Percentiles rank a stretch among this genome's conserved stretches.
Conservation (phyloP, 805 yeast species). For the Wickerhamiella cacticola region DNA sequence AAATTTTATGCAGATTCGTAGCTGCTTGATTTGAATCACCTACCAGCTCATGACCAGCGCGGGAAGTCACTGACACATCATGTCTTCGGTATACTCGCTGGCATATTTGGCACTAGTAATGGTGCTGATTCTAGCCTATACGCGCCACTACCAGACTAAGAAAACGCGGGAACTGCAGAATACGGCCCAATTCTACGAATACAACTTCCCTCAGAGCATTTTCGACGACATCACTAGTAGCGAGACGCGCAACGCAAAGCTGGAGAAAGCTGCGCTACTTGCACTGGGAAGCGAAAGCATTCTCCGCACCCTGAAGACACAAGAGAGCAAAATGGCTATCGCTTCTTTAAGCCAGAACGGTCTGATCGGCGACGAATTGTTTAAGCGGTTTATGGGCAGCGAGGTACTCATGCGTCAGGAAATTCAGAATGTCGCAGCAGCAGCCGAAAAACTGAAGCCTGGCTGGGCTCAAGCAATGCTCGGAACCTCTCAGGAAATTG, state of each 20-base stretch:
- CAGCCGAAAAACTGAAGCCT: constrained; percentile 58
- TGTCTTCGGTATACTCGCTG: constrained; percentile 24
- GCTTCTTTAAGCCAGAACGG: constrained; percentile 72
- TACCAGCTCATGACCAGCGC: too few relatives aligned
- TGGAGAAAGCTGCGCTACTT: constrained; percentile 54
- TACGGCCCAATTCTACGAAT: constrained; percentile 59
- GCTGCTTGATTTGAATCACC: too few relatives aligned
- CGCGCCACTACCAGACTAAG: constrained; percentile 52
- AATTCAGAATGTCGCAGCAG: constrained; percentile 58
- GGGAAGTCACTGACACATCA: constrained; percentile 6
- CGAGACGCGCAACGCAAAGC: constrained; percentile 60
- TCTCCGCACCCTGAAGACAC: constrained; percentile 68
- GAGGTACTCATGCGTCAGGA: constrained; percentile 71
- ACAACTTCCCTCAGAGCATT: constrained; percentile 51
- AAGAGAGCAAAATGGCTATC: constrained; percentile 63
- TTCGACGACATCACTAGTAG: constrained; percentile 46
- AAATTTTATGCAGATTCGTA: too few relatives aligned
- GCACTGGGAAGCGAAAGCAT: constrained; percentile 79
- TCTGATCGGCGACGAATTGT: constrained; percentile 79
- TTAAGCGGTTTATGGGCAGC: constrained; percentile 67
- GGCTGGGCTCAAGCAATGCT: constrained; percentile 75
- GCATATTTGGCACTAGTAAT: constrained; percentile 60
- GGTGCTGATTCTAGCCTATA: constrained; percentile 54
- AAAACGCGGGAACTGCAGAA: constrained; percentile 42
- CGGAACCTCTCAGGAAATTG: constrained; percentile 74